A percentile compares a stretch with the other conserved stretches of the same genome.
Conservation (phyloP, 495 filamentous ascomycete genomes). For the Lepraria neglecta region DNA sequence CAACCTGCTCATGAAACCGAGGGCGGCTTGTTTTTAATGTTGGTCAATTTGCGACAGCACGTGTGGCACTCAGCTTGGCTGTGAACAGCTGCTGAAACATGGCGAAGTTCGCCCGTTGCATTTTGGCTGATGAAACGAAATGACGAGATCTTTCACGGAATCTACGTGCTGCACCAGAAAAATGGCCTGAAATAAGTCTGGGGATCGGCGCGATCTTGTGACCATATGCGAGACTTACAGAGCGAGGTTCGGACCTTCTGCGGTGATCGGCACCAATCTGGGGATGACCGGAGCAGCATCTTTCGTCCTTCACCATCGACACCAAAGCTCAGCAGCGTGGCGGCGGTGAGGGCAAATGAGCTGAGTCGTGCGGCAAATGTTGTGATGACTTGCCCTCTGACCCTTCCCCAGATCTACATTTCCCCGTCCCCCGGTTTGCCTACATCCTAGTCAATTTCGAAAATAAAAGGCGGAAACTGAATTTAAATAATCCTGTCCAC, state of each 20-base stretch:
- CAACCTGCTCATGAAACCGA: too few relatives aligned
- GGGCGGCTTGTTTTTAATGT: too few relatives aligned
- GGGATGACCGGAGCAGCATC: slow-evolving; percentile 5
- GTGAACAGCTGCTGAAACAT: too few relatives aligned
- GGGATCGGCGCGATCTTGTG: slow-evolving; percentile 7
- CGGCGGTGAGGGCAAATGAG: slow-evolving; percentile 3
- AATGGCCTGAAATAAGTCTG: slow-evolving; percentile 1
- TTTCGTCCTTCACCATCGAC: not conserved
- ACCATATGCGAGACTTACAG: not conserved
- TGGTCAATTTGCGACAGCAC: too few relatives aligned
- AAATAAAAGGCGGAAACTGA: not conserved
- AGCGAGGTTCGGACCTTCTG: slow-evolving; percentile 9
- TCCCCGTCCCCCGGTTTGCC: slow-evolving; percentile 8
- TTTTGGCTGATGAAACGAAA: too few relatives aligned
- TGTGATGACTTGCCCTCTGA: not conserved
- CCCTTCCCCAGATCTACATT: slow-evolving; percentile 12
- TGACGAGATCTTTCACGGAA: not conserved
- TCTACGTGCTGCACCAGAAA: slow-evolving; percentile 2
- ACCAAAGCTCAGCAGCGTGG: not conserved
- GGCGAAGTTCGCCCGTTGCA: too few relatives aligned
- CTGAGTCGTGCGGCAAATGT: slow-evolving; percentile 9
- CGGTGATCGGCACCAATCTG: slow-evolving; percentile 5
- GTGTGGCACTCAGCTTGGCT: too few relatives aligned
- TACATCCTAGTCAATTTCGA: not conserved
- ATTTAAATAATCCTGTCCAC: not conserved